Conservation (phyloP, 495 filamentous ascomycete genomes). For the Podospora conica region DNA sequence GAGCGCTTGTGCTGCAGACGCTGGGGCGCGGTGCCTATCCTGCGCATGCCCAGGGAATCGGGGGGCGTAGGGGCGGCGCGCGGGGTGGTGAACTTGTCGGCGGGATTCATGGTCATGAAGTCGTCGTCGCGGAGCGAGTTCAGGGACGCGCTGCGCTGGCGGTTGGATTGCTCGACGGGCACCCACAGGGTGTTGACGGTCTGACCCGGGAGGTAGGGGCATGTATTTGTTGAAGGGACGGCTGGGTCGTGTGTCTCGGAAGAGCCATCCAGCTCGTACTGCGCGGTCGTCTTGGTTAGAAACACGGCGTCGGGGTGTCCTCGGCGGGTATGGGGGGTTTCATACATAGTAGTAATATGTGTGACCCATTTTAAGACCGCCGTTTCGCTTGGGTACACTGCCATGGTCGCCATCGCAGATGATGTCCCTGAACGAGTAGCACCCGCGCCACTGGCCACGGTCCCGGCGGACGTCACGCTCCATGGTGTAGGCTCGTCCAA, state of each 20-base stretch:
- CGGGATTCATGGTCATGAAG: slow-evolving; percentile 69
- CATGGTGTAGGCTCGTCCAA: slow-evolving; percentile 68
- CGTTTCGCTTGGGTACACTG: slow-evolving; percentile 54
- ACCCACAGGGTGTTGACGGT: slow-evolving; percentile 75
- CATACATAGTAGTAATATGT: slow-evolving; percentile 93
- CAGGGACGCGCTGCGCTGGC: slow-evolving; percentile 46
- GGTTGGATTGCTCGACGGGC: slow-evolving; percentile 57
- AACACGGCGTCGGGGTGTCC: slow-evolving; percentile 7
- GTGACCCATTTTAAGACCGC: slow-evolving; percentile 84
- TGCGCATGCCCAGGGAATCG: slow-evolving; percentile 34
- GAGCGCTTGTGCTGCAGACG: slow-evolving; percentile 43
- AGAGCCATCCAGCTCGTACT: slow-evolving; percentile 77
- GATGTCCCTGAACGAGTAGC: slow-evolving; percentile 76
- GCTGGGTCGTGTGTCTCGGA: slow-evolving; percentile 65
- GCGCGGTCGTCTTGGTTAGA: slow-evolving; percentile 18
- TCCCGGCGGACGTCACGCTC: slow-evolving; percentile 66
- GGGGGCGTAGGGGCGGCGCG: slow-evolving; percentile 50
- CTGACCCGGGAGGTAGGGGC: slow-evolving; percentile 82
- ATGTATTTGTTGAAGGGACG: slow-evolving; percentile 66
- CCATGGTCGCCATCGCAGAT: slow-evolving; percentile 67
- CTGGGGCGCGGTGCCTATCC: slow-evolving; percentile 53
- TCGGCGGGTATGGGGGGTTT: slow-evolving; percentile 4
- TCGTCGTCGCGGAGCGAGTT: slow-evolving; percentile 44
- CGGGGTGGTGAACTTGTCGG: slow-evolving; percentile 67
- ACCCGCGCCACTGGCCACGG: slow-evolving; percentile 73